A percentile compares a stretch with the other conserved stretches of the same genome.
Evolutionary conservation across 1,284 basidiomycete species (phyloP).

Genomic region (Tilletia indica): DNA sequence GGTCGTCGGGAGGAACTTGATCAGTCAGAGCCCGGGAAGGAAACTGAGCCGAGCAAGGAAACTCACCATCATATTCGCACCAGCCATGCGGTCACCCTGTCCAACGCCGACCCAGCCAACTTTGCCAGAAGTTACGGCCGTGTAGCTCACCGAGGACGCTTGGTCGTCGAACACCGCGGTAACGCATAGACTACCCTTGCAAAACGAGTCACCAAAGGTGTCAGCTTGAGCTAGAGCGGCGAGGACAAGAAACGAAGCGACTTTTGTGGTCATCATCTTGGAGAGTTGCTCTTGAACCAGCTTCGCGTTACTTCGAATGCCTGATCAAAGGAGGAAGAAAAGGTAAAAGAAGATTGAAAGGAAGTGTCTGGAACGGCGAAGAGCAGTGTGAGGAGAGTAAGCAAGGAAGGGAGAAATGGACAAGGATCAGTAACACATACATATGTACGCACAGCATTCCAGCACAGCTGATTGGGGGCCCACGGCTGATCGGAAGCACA

Average conservation of each 20-base stretch:
- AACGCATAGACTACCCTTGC: neutral
- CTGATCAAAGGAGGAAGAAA: no score
- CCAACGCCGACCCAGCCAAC: conserved; percentile 17
- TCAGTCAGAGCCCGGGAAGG: neutral
- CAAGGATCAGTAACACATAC: no score
- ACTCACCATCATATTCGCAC: conserved; percentile 17
- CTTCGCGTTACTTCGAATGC: no score
- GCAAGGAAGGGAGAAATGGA: no score
- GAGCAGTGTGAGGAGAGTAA: no score
- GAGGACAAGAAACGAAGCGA: neutral
- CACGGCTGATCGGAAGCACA: no score
- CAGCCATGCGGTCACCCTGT: neutral
- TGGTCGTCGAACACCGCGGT: neutral
- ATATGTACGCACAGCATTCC: no score
- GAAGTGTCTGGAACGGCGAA: no score
- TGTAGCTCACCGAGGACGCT: neutral
- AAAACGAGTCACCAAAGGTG: conserved; percentile 1
- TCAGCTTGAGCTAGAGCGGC: neutral
- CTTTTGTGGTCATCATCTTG: neutral
- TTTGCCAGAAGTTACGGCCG: neutral
- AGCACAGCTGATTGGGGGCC: no score
- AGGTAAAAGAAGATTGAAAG: no score
- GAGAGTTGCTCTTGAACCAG: neutral
- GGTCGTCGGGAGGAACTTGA: neutral
- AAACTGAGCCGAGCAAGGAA: neutral